A percentile compares a stretch with the other conserved stretches of the same genome.
Conservation (phyloP, 192 early-diverging fungal species). For the Podila epigama region DNA sequence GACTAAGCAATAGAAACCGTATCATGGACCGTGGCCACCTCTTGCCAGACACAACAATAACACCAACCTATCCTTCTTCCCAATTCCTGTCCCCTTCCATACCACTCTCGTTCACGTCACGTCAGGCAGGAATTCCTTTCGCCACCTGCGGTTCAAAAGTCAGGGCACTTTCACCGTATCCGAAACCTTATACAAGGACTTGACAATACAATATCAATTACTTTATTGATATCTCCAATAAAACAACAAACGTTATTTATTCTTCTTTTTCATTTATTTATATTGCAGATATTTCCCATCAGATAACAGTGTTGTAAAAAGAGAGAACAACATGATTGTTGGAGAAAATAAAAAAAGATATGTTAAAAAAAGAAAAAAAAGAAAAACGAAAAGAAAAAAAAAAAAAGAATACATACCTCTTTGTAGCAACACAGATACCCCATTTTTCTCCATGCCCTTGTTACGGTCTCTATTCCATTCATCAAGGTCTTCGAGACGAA, state of each 20-base stretch:
- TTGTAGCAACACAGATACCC: not conserved
- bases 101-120: not conserved
- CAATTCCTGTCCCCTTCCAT: not conserved
- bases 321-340: no score
- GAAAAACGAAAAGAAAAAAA: not conserved
- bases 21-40: constrained; percentile 35
- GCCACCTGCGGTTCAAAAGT: not conserved
- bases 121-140: not conserved
- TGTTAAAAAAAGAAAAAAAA: not conserved
- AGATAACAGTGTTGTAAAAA: no score
- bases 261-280: not conserved
- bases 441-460: not conserved
- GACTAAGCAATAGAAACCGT: constrained; percentile 21
- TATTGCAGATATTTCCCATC: no score
- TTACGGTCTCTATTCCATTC: no score
- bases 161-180: constrained; percentile 23
- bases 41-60: constrained; percentile 19
- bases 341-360: no score
- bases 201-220: not conserved
- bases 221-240: not conserved
- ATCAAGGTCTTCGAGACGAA: not conserved
- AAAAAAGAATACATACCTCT: not conserved
- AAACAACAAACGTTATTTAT: not conserved
- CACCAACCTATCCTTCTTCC: not conserved
- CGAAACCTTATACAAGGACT: not conserved